These are phyloP conservation scores for Geranium incanum DNA, from an alignment of 441 rosid species.

Conservation along the genomic window DNA sequence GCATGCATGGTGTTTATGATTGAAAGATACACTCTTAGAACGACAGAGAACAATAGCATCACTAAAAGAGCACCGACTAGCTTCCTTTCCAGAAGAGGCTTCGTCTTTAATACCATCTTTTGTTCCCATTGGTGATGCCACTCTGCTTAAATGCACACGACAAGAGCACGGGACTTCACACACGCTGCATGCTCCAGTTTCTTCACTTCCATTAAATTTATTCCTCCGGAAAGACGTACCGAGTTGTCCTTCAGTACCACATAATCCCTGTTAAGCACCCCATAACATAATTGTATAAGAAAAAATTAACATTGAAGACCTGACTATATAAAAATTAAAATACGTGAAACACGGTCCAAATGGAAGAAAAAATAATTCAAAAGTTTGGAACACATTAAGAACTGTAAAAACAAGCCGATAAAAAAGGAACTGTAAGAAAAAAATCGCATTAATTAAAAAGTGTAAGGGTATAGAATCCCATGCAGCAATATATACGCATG, in stretches of 20 bases:
- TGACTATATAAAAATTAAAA: background rate
- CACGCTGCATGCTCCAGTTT: conserved; percentile 19
- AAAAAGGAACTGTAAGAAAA: background rate
- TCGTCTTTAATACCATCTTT: conserved; percentile 20
- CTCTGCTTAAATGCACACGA: conserved; percentile 9
- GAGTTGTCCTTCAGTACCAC: conserved; percentile 13
- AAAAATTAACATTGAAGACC: background rate
- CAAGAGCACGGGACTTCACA: conserved; percentile 19
- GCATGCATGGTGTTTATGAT: conserved; percentile 21
- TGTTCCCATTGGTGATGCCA: conserved; percentile 17
- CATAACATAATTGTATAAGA: background rate
- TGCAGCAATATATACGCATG: background rate
- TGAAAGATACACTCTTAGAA: conserved; percentile 13
- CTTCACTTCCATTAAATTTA: conserved; percentile 14
- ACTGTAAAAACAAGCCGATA: background rate
- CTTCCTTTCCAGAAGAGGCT: conserved; percentile 17
- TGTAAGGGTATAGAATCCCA: background rate
- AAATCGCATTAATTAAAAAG: background rate
- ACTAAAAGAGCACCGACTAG: conserved; percentile 5
- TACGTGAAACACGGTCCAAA: background rate
- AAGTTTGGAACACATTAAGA: too few relatives aligned
- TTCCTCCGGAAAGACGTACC: conserved; percentile 10
- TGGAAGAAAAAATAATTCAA: too few relatives aligned
- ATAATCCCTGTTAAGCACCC: conserved; percentile 19
- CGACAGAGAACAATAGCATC: conserved; percentile 19